Base-by-base conservation (phyloP, 495 filamentous ascomycete genomes). In the Penicillium cosmopolitanum region DNA sequence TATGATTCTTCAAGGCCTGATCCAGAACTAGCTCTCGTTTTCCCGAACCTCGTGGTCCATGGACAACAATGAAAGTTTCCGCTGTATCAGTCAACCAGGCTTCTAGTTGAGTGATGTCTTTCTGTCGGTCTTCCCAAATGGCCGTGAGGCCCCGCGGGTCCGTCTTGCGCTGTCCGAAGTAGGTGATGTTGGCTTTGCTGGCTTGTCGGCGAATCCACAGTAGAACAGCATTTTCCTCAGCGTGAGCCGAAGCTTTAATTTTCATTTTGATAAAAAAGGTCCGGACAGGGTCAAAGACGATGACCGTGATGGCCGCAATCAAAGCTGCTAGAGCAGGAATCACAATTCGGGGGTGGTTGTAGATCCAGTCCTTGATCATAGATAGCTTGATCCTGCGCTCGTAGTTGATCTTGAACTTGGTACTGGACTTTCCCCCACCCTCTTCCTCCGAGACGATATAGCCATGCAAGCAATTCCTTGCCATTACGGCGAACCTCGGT, bases 41-140 rank as follows among this genome's bases (percentile, higher is more conserved):
- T 1, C 95, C 96, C 0, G 92, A 96, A 7, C 95, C 96, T 19
- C 91, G 85, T 8, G 95, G 94, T 0, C 95, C 95, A 67, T 96
- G 91, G 11, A 98, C 84, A 25, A 98, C 89, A 60, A 98, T 95
- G 71, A 98, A 98, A 0, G 93, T 97, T 47, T 93, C 91, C 1
- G 85, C 84, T 2, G 89, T 90, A 65, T 97, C 95, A 54, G 88
- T 85, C 5, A 98, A 75, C 90, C 91, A 96, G n/a, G 85, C 86
- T 55, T 87, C 87, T 10, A 98, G 82, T 63, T 91, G 86, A 21
- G 90, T 82, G 60, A 97, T 94, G 48, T 90, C 79, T 33, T 82
- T 83, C 62, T 90, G 90, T 13, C 92, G 86, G 70, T 97, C 92
- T 56, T 92, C 91, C 87, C 93, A 97, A 34, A 98, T 84, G 2